Base-by-base conservation (phyloP, 2,329 filamentous ascomycete genomes). In the Aspergillus piperis region DNA sequence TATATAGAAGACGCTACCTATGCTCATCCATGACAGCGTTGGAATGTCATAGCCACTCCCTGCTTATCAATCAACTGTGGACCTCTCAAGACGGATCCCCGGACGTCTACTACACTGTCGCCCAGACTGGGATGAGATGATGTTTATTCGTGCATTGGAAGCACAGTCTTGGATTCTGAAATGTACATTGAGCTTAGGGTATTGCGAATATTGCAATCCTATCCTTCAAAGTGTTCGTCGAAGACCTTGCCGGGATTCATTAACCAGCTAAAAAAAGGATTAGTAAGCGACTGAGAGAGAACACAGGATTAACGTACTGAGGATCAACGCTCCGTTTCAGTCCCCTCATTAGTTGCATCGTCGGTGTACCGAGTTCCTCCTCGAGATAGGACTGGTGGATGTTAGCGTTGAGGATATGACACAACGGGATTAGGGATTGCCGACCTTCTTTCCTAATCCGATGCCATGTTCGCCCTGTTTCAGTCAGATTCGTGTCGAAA, bases 371-470 rank as follows among this genome's bases (percentile, higher is more conserved):
- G 15, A 55, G 25, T 21, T 55, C 53, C 39, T 47, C 53, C 30
- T 30, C 39, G 4, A 55, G 38, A 23, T 55, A 55, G 2, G 27
- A 17, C 53, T 55, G 2, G 2, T 36, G 5, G 1, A 47, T 7
- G 19, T 55, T 21, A 55, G 41, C 11, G 30, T 21, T n/a, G 15
- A n/a, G 5, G 5, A n/a, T 17, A 11, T 3, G 7, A 3, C 2
- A 4, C 2, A 2, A 19, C 5, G 8, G 13, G 11, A 5, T 2
- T 15, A 17, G 2, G 1, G 27, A 32, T 25, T 10, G 8, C 17
- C 38, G 6, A 47, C 86, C 78, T 94, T 95, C 78, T 96, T 95
- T 11, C 90, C 91, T 75, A 92, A 86, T 36, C 91, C 92, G 61
- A 96, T 85, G 0, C 90, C 89, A 74, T 96, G 91, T 75, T 96